Percentiles rank a stretch among this genome's conserved stretches.
Evolutionary conservation across 768 basidiomycete genomes (phyloP).

Genomic region (Boletellus ananiceps): DNA sequence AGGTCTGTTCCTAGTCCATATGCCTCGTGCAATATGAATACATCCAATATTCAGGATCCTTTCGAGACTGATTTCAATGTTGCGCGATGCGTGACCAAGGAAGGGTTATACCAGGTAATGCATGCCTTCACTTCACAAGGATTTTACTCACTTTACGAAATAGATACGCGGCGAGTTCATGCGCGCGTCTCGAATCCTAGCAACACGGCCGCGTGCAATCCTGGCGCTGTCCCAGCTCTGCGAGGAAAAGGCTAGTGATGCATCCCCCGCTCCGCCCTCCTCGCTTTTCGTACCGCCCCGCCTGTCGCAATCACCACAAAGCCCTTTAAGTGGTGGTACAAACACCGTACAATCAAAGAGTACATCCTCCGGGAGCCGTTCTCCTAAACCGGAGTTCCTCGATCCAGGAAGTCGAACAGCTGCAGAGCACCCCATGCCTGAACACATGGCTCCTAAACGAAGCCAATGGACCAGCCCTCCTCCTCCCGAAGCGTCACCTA

Average conservation of each 20-base stretch:
- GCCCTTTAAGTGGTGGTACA: constrained; percentile 64
- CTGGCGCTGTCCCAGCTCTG: constrained; percentile 85
- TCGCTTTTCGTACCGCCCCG: constrained; percentile 43
- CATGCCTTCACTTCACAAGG: neutral
- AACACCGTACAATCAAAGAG: constrained; percentile 51
- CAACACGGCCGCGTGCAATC: constrained; percentile 72
- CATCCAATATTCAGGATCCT: constrained; percentile 64
- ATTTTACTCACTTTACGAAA: neutral
- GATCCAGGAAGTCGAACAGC: constrained; percentile 37
- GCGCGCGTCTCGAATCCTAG: constrained; percentile 86
- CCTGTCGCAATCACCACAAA: constrained; percentile 56
- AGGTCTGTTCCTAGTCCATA: constrained; percentile 45
- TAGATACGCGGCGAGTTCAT: constrained; percentile 99
- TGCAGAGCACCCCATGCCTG: constrained; percentile 39
- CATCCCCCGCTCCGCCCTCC: constrained; percentile 38
- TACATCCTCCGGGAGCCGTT: constrained; percentile 42
- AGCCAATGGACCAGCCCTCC: constrained; percentile 85
- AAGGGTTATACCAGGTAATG: constrained; percentile 86
- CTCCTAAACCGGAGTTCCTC: constrained; percentile 47
- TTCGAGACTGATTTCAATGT: constrained; percentile 98
- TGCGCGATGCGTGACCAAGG: constrained; percentile 91
- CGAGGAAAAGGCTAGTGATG: constrained; percentile 69
- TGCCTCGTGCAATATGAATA: neutral
- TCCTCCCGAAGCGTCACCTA: constrained; percentile 66
- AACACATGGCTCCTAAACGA: constrained; percentile 79